Conservation (phyloP, 805 yeast genomes). For the Yamadazyma olivae region DNA sequence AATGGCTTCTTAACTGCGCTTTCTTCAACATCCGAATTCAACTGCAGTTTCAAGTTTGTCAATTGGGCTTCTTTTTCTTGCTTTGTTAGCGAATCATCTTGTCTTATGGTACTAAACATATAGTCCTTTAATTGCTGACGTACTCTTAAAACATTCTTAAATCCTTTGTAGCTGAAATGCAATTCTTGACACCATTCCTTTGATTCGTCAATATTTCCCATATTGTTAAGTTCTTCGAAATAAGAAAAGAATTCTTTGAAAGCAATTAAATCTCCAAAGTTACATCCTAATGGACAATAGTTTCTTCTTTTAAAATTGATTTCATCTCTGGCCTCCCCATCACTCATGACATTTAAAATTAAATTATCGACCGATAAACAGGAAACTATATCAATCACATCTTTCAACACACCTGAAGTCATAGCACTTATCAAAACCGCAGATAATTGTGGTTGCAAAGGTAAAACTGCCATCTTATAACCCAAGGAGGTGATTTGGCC, state of each 20-base stretch:
- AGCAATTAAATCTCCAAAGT: constrained; percentile 80
- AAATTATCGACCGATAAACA: constrained; percentile 92
- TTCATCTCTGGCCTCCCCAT: constrained; percentile 78
- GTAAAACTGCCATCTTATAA: constrained; percentile 81
- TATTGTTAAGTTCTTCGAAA: constrained; percentile 28
- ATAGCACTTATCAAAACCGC: constrained; percentile 77
- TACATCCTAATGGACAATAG: constrained; percentile 65
- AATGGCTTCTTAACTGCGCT: constrained; percentile 25
- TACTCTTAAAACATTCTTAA: constrained; percentile 72
- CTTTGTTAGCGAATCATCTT: constrained; percentile 30
- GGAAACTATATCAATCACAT: constrained; percentile 85
- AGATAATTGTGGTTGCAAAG: constrained; percentile 88
- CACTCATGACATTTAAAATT: constrained; percentile 61
- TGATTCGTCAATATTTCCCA: constrained; percentile 47
- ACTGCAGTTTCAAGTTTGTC: constrained; percentile 21
- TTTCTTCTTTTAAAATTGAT: constrained; percentile 72
- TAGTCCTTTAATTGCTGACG: constrained; percentile 73
- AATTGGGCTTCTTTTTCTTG: constrained; percentile 26
- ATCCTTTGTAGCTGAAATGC: constrained; percentile 73
- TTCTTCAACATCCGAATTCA: constrained; percentile 22
- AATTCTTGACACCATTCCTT: constrained; percentile 82
- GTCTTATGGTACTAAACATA: constrained; percentile 49
- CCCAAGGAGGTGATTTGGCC: constrained; percentile 83
- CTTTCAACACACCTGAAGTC: constrained; percentile 52
- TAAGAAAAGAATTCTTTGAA: constrained; percentile 72